phyloP scores from a whole-genome alignment of 2,329 filamentous ascomycete species.

The Ophiognomonia clavigignenti-juglandacearum region DNA sequence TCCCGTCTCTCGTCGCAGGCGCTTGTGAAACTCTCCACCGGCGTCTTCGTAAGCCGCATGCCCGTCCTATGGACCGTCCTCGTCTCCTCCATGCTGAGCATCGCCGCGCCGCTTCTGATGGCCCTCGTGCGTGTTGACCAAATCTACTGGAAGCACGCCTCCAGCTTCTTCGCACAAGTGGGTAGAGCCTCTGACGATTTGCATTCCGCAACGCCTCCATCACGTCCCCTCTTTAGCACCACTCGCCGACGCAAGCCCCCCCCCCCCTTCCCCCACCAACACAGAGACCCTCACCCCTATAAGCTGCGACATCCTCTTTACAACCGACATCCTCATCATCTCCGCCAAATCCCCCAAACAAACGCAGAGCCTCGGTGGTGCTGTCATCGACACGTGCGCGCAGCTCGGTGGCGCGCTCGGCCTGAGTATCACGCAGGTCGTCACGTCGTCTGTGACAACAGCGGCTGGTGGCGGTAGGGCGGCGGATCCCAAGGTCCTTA shows the following conservation, averaged over 20 bases:
- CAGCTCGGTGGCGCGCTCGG: conserved; percentile 36
- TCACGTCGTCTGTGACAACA: conserved; percentile 3
- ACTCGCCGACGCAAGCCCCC: too few relatives aligned
- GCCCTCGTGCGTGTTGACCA: conserved; percentile 42
- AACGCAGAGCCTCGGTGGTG: conserved; percentile 54
- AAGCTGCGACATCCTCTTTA: conserved; percentile 46
- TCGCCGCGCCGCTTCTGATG: conserved; percentile 48
- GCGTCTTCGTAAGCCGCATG: conserved; percentile 39
- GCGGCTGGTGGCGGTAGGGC: neutral
- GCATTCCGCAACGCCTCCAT: too few relatives aligned
- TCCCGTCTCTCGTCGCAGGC: conserved; percentile 41
- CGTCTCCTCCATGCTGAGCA: conserved; percentile 34
- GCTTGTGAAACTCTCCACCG: conserved; percentile 38
- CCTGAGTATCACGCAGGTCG: conserved; percentile 9
- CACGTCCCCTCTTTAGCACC: too few relatives aligned
- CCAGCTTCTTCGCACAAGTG: conserved; percentile 33
- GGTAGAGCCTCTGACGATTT: too few relatives aligned
- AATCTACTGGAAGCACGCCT: conserved; percentile 46
- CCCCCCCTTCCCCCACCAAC: too few relatives aligned
- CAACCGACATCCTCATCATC: conserved; percentile 49
- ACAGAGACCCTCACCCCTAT: conserved; percentile 37
- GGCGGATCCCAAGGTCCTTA: conserved; percentile 1
- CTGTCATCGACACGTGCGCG: conserved; percentile 54
- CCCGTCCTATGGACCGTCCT: conserved; percentile 34
- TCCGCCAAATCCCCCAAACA: conserved; percentile 49